Evolutionary conservation across 768 basidiomycete genomes (phyloP).

Genomic region (Pleurotus djamor): DNA sequence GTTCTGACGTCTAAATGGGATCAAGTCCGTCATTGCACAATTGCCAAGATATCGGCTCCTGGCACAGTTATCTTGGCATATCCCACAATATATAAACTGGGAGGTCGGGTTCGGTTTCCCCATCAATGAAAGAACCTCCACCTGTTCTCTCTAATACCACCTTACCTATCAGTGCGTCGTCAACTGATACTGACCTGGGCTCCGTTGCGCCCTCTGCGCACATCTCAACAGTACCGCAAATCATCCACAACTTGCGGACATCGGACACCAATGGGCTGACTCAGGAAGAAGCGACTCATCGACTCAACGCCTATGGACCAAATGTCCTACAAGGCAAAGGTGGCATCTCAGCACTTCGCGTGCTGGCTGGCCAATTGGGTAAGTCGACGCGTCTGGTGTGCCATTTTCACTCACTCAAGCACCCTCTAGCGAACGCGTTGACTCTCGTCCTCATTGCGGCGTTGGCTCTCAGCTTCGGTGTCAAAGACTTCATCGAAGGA

Average conservation of each 20-base stretch:
- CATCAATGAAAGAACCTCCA: conserved; percentile 9
- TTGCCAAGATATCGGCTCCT: not conserved
- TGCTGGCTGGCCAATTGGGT: conserved; percentile 34
- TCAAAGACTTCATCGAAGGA: conserved; percentile 6
- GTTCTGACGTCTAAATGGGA: too few species aligned
- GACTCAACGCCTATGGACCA: conserved; percentile 27
- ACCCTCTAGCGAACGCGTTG: conserved; percentile 36
- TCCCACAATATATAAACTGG: not conserved
- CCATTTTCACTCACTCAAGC: not conserved
- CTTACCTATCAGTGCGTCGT: conserved; percentile 27
- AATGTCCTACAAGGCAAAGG: conserved; percentile 30
- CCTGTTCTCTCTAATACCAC: conserved; percentile 20
- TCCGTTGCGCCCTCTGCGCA: conserved; percentile 29
- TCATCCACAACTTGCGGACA: conserved; percentile 28
- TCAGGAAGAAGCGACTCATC: conserved; percentile 29
- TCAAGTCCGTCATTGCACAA: too few species aligned
- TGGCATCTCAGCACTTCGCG: conserved; percentile 29
- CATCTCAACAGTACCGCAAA: conserved; percentile 23
- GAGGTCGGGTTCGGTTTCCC: not conserved
- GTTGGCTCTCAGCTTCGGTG: conserved; percentile 7
- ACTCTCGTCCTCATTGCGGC: conserved; percentile 20
- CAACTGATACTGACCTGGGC: conserved; percentile 25
- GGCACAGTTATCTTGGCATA: not conserved
- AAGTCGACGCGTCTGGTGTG: conserved; percentile 1
- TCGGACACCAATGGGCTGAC: conserved; percentile 31